Percentiles rank a stretch among this genome's conserved stretches.
phyloP scores from a whole-genome alignment of 1,284 basidiomycete genomes.

The Anthracocystis walkeri region DNA sequence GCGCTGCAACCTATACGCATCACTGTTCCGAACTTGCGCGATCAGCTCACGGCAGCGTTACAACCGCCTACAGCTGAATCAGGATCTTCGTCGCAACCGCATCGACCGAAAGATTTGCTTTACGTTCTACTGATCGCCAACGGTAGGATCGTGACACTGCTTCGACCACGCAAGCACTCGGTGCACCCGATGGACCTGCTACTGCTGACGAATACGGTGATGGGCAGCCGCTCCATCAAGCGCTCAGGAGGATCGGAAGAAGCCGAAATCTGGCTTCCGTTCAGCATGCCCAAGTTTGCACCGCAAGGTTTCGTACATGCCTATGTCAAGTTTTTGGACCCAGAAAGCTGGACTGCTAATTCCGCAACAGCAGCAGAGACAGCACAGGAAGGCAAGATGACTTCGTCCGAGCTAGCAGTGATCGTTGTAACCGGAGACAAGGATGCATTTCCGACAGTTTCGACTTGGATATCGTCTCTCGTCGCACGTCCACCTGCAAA shows the following conservation, averaged over 20 bases:
- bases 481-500: conserved; percentile 10
- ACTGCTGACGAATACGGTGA: conserved; percentile 71
- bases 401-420: conserved; percentile 41
- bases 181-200: conserved; percentile 80
- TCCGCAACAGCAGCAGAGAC: not conserved
- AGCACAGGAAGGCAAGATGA: conserved; percentile 14
- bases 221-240: conserved; percentile 74
- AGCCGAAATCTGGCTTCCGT: conserved; percentile 89
- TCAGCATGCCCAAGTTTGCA: conserved; percentile 96
- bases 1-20: conserved; percentile 84
- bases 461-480: conserved; percentile 74
- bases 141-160: conserved; percentile 84
- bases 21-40: conserved; percentile 72
- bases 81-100: conserved; percentile 63
- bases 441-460: conserved; percentile 70
- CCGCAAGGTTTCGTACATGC: conserved; percentile 90
- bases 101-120: conserved; percentile 78
- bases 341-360: conserved; percentile 10
- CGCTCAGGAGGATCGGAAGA: conserved; percentile 70
- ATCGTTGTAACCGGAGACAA: conserved; percentile 64
- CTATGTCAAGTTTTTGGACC: conserved; percentile 81
- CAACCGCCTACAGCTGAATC: conserved; percentile 45
- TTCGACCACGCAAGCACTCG: conserved; percentile 89
- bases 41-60: conserved; percentile 72
- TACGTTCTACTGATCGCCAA: conserved; percentile 87